Conservation (phyloP, 768 basidiomycete species). For the Mycena latifolia region DNA sequence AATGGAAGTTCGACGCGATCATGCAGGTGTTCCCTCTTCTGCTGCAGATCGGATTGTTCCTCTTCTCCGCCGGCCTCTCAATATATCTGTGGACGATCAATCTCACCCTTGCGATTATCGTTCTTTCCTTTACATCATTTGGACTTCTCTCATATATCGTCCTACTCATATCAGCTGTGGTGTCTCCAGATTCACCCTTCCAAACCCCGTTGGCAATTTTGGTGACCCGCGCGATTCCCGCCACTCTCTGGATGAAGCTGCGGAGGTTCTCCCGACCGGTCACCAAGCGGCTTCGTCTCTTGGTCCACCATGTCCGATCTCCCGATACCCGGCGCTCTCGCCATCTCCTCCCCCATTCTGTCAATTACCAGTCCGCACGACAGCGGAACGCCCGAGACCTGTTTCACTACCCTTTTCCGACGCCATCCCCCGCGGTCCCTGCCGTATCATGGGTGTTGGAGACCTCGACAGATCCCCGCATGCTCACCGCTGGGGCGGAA, state of each 20-base stretch:
- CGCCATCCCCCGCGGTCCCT: not conserved
- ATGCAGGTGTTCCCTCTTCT: slow-evolving; percentile 13
- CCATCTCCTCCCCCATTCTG: too few species aligned
- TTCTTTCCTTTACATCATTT: not conserved
- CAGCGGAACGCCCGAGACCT: too few species aligned
- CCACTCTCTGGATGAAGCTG: too few species aligned
- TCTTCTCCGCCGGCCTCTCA: not conserved
- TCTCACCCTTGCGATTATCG: not conserved
- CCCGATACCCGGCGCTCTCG: too few species aligned
- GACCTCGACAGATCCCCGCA: slow-evolving; percentile 9
- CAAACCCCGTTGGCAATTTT: not conserved
- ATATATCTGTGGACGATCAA: not conserved
- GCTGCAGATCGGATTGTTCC: slow-evolving; percentile 6
- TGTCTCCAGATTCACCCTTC: not conserved
- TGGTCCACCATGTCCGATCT: too few species aligned
- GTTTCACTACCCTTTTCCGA: not conserved
- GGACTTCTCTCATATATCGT: not conserved
- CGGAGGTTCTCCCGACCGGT: too few species aligned
- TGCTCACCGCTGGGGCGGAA: not conserved
- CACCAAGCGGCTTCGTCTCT: too few species aligned
- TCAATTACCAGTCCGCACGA: too few species aligned
- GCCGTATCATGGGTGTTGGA: slow-evolving; percentile 14
- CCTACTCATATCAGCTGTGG: not conserved
- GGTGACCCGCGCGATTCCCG: too few species aligned
- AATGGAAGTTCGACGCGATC: too few species aligned